Base-by-base conservation (phyloP, 257 asterid species). In the Voacanga thouarsii region DNA sequence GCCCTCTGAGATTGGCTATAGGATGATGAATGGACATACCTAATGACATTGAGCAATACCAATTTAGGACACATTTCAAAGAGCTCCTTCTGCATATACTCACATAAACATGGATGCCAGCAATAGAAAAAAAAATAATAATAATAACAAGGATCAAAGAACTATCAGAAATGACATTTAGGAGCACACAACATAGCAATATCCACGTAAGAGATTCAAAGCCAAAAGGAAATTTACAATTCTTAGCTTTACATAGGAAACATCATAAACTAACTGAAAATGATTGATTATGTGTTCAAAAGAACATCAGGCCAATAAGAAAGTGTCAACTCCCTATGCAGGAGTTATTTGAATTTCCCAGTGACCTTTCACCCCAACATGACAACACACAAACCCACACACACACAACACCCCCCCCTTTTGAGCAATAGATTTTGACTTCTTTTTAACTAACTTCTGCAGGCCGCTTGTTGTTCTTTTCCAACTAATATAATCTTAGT, bases 1-100 rank as follows among this genome's bases (percentile, higher is more conserved):
- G 89, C 90, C 83, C 90, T 87, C 89, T 91, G 98, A 70, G 96
- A 89, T 84, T 91, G 97, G 85, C 87, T 85, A 80, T 92, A 94
- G 72, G 96, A 86, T 73, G 97, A 84, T 72, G 96, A 89, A 59
- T 86, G 94, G 63, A 78, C 84, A 80, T 94, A 94, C 82, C 97
- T 94, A 80, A 75, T 49, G 67, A 78, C 77, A 84, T 44, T 70
- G 50, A 80, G 59, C 68, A 47, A 74, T 69, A 45, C 66, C 76
- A 73, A 73, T 41, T 71, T 67, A 82, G 82, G 64, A 43, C 49
- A 56, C 30, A 45, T 21, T 65, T 74, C 28, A 50, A 12, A 47
- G 28, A 50, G 47, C 60, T 50, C 14, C 60, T 69, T 56, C 39
- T 28, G 43, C 19, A 71, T 70, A 30, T 45, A 65, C 19, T 44